phyloP scores from a whole-genome alignment of 2,329 filamentous ascomycete genomes.

The Pseudocercospora musae region DNA sequence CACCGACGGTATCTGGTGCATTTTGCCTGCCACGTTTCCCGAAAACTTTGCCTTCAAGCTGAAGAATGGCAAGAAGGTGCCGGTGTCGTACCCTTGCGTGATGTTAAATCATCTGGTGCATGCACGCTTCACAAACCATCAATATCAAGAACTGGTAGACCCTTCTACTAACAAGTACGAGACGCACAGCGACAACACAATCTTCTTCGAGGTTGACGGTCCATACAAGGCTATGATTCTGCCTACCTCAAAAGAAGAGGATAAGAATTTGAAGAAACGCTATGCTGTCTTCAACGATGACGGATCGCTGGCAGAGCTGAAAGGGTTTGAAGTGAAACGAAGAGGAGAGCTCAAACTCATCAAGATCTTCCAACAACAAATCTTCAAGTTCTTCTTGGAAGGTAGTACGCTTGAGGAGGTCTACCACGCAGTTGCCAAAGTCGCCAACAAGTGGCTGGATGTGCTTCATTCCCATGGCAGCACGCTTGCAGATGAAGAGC shows the following conservation, averaged over 20 bases:
- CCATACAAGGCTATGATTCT: constrained; percentile 97
- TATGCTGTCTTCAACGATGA: constrained; percentile 99
- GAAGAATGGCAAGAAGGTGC: constrained; percentile 91
- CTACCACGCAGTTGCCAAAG: constrained; percentile 86
- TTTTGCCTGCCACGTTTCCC: constrained; percentile 91
- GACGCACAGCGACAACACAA: constrained; percentile 97
- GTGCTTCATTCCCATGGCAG: constrained; percentile 84
- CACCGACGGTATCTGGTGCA: constrained; percentile 99
- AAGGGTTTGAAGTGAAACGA: constrained; percentile 96
- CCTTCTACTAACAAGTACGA: constrained; percentile 81
- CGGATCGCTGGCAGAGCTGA: constrained; percentile 88
- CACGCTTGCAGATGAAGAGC: constrained; percentile 89
- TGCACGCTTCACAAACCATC: constrained; percentile 90
- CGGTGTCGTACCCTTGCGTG: constrained; percentile 96
- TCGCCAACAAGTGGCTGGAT: constrained; percentile 95
- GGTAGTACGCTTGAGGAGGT: constrained; percentile 83
- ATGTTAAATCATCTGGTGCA: constrained; percentile 99
- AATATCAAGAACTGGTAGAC: constrained; percentile 89
- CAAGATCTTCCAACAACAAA: constrained; percentile 99
- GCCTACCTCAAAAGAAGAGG: constrained; percentile 96
- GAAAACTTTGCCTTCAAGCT: constrained; percentile 94
- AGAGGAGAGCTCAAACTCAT: constrained; percentile 97
- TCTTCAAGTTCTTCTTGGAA: constrained; percentile 98
- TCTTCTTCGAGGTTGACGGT: constrained; percentile 98
- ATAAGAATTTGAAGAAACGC: constrained; percentile 98